phyloP scores from a whole-genome alignment of 2,329 filamentous ascomycete genomes.

The Cryphonectria parasitica region DNA sequence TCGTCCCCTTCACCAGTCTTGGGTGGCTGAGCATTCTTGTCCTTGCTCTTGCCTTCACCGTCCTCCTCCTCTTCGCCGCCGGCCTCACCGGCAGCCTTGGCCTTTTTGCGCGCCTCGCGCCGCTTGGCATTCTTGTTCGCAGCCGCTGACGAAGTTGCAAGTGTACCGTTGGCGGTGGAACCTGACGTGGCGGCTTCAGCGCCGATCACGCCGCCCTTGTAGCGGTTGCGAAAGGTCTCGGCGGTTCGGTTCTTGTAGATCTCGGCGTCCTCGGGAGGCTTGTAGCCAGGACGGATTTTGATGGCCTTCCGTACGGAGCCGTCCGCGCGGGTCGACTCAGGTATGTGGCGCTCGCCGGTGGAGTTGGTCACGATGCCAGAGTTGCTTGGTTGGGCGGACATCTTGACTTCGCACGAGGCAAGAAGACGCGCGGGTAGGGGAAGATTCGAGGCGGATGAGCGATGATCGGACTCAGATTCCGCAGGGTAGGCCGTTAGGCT shows the following conservation, averaged over 20 bases:
- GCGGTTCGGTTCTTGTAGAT: constrained; percentile 93
- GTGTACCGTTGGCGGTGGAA: not conserved
- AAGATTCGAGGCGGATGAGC: not conserved
- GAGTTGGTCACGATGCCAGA: constrained; percentile 80
- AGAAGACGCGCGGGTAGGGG: not conserved
- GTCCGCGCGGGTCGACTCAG: constrained; percentile 82
- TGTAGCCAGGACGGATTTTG: constrained; percentile 89
- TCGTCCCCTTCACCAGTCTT: constrained; percentile 23
- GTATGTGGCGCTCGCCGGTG: constrained; percentile 86
- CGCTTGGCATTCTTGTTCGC: constrained; percentile 88
- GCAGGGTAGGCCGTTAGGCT: not conserved
- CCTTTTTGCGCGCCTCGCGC: constrained; percentile 59
- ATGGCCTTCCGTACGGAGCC: constrained; percentile 94
- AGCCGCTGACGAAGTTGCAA: constrained; percentile 46
- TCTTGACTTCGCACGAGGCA: constrained; percentile 29
- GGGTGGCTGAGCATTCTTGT: constrained; percentile 28
- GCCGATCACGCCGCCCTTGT: constrained; percentile 29
- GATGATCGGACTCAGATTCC: not conserved
- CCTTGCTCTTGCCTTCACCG: constrained; percentile 34
- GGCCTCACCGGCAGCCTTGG: constrained; percentile 60
- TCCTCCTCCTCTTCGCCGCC: constrained; percentile 56
- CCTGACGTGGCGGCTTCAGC: constrained; percentile 43
- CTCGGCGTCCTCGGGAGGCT: constrained; percentile 92
- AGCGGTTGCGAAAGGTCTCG: constrained; percentile 77
- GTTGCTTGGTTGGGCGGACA: constrained; percentile 58